Percentiles rank a stretch among this genome's conserved stretches.
phyloP scores from a whole-genome alignment of 495 filamentous ascomycete genomes.

The Podospora pseudocomata region DNA sequence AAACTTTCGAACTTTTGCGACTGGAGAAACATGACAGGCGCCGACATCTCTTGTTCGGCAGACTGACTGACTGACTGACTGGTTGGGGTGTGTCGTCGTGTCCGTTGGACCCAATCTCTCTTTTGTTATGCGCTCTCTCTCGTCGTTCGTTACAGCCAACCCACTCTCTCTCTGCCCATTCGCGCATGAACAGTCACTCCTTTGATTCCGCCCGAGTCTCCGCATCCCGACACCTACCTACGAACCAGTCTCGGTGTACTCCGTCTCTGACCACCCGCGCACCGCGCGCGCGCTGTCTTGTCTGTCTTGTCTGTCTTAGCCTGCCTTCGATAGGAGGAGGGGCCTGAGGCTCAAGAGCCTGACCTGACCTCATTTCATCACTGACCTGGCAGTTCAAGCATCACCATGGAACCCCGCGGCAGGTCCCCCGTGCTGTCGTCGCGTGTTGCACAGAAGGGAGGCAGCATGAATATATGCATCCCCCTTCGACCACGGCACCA shows the following conservation, averaged over 20 bases:
- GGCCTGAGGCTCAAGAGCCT: conserved; percentile 3
- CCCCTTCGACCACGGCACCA: conserved; percentile 25
- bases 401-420: conserved; percentile 28
- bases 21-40: conserved; percentile 3
- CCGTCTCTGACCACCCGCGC: not conserved
- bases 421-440: conserved; percentile 24
- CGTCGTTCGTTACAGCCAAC: conserved; percentile 17
- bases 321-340: conserved; percentile 2
- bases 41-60: not conserved
- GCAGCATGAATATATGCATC: conserved; percentile 22
- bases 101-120: conserved; percentile 2
- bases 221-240: not conserved
- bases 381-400: not conserved
- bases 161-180: not conserved
- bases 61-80: not conserved
- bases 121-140: conserved; percentile 18
- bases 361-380: not conserved
- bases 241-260: not conserved
- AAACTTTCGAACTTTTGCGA: not conserved
- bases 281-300: not conserved
- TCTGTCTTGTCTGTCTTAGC: not conserved
- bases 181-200: conserved; percentile 13
- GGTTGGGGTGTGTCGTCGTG: not conserved
- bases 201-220: conserved; percentile 11
- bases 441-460: conserved; percentile 33